Base-by-base conservation (phyloP, 495 filamentous ascomycete species). In the Tuber borchii region DNA sequence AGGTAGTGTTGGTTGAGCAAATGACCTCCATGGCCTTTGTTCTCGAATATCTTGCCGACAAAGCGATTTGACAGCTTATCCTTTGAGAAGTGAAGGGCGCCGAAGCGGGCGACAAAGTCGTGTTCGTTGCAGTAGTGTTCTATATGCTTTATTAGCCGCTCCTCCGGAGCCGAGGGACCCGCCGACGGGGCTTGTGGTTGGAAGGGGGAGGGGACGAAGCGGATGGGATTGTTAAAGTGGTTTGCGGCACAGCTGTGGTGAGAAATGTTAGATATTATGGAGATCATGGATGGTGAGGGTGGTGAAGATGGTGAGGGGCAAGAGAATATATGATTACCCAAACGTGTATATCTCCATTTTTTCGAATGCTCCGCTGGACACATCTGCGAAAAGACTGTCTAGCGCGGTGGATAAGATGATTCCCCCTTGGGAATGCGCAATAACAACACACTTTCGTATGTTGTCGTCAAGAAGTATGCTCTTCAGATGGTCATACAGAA, bases 341-440 rank as follows among this genome's bases (percentile, higher is more conserved):
- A 96, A 97, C 0, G 93, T 95, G 83, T 95, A 95, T 19, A 95
- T 89, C 81, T 96, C 93, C 17, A 96, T 86, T 73, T 92, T 90
- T 0, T 85, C 83, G 26, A 94, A 85, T 1, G 90, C 83, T 68
- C 90, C 87, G 45, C 90, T 89, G 0, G 92, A 90, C 0, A 95
- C 82, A 79, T 95, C 93, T 78, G 90, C 88, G 12, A 95, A 86
- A 14, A 97, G 87, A 88, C 90, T 92, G 85, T 97, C 93, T 2
- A 95, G 81, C 17, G 93, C 89, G 72, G 94, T 83, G 1, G 90
- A 87, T 8, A 90, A 88, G 82, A 94, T 90, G 75, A 96, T 92
- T 22, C 88, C 93, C 2, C 93, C 93, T 82, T 96, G 93, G 31
- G 90, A 92, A 82, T 97, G 93, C 44, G 93, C 86, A 69, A 96